Evolutionary conservation across 192 early-diverging fungal species (phyloP).

Genomic region (Dimargaris verticillata): DNA sequence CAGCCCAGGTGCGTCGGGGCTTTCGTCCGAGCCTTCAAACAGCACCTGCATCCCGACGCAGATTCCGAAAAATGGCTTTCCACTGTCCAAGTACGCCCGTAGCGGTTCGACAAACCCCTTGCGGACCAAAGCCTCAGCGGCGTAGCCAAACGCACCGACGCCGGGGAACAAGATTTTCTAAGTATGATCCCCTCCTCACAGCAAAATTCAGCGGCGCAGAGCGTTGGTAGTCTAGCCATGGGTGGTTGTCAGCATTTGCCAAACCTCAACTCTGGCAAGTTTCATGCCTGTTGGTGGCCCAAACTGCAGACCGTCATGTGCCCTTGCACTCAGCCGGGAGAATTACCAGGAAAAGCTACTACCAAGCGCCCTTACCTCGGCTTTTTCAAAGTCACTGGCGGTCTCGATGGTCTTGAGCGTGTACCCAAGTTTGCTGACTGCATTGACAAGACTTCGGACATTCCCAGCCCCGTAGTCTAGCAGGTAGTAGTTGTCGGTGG

Average conservation of each 20-base stretch:
- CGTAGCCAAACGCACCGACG: conserved; percentile 91
- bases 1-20: conserved; percentile 57
- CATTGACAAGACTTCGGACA: conserved; percentile 90
- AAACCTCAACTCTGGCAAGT: too few species aligned
- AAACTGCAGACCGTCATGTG: too few species aligned
- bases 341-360: too few species aligned
- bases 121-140: conserved; percentile 55
- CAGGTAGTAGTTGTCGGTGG: conserved; percentile 30
- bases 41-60: conserved; percentile 97
- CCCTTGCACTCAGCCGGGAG: too few species aligned
- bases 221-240: too few species aligned
- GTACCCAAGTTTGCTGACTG: conserved; percentile 78
- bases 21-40: conserved; percentile 83
- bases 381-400: conserved; percentile 68
- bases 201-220: not conserved
- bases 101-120: conserved; percentile 72
- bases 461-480: conserved; percentile 99
- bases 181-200: not conserved
- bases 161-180: conserved; percentile 95
- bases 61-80: conserved; percentile 92
- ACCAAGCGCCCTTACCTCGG: conserved; percentile 44
- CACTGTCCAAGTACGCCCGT: conserved; percentile 63
- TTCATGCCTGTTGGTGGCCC: too few species aligned
- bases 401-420: conserved; percentile 58
- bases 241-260: too few species aligned